Evolutionary conservation across 2,329 filamentous ascomycete species (phyloP), one percentile per base, ranked within the genome.

Genomic region (Cercospora canescens): DNA sequence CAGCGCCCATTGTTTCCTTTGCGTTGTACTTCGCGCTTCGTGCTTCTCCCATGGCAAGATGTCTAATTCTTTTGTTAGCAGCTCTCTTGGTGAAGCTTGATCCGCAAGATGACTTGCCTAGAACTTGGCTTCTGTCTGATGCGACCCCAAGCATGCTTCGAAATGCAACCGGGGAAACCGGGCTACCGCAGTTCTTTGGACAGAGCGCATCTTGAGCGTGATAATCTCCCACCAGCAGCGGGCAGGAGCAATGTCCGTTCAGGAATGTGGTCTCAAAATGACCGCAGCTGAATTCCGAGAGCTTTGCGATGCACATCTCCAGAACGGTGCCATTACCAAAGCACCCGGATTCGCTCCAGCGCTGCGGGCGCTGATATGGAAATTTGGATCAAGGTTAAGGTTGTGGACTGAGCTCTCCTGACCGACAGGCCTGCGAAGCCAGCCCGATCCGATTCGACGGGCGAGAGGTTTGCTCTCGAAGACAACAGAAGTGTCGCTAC

Each of bases 181-280:
- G 54, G 21, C 39, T 59, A 4, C 54, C 62, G 39, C 66, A 67
- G 30, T 60, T 62, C 14, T 26, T 55, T 4, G 66, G 59, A 62
- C 68, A 70, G 9, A 55, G 61, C 32, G 34, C 37, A 41, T 65
- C 55, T 60, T 63, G 35, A n/a, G 48, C 48, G n/a, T 56, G 39
- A 35, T 55, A 65, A 2, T 59, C 59, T 6, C 69, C 69, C 28
- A 70, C 64, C 14, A 69, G 57, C 21, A 70, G 60, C 11, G 60
- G 41, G 57, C 69, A 70, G 12, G 61, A 30, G 57, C 69, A 70
- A 41, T 70, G 67, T 34, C 63, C 59, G 60, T 70, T 71, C 35
- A 62, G 59, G 64, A 65, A 68, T 24, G 62, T n/a, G 28, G 54
- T 55, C 32, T 68, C 64, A 30, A 60, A 41, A 32, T 71, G 67